A percentile compares a stretch with the other conserved stretches of the same genome.
Evolutionary conservation across 1,284 basidiomycete species (phyloP).

Genomic region (Ganoderma resinaceum): DNA sequence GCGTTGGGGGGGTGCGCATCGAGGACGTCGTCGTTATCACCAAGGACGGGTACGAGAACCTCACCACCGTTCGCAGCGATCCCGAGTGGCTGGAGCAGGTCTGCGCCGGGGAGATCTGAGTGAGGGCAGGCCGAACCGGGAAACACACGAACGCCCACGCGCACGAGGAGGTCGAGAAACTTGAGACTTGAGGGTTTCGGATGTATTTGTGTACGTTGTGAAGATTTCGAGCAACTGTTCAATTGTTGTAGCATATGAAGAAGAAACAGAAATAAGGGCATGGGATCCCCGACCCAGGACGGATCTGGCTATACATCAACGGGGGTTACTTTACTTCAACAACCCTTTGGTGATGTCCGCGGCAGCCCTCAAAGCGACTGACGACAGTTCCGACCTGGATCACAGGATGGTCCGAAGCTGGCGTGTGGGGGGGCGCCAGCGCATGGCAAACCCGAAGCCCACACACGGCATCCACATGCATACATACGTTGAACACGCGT

Average conservation of each 20-base stretch:
- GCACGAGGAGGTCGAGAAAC: not conserved
- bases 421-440: not conserved
- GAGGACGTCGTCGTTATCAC: slow-evolving; percentile 89
- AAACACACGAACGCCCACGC: not conserved
- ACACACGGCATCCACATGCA: not conserved
- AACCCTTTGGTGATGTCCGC: not conserved
- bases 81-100: slow-evolving; percentile 80
- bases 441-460: not conserved
- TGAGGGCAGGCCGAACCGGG: not conserved
- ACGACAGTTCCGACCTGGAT: not conserved
- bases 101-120: slow-evolving; percentile 66
- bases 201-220: not conserved
- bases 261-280: too few species aligned
- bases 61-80: slow-evolving; percentile 84
- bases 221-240: not conserved
- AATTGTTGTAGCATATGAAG: not conserved
- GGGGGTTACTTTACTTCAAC: too few species aligned
- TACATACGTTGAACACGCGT: too few species aligned
- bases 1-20: slow-evolving; percentile 88
- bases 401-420: not conserved
- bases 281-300: too few species aligned
- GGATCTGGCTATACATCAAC: too few species aligned
- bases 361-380: too few species aligned
- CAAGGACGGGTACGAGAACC: slow-evolving; percentile 70
- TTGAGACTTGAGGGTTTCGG: not conserved